Conservation (phyloP, 2,329 filamentous ascomycete species). For the Trichoderma breve region DNA sequence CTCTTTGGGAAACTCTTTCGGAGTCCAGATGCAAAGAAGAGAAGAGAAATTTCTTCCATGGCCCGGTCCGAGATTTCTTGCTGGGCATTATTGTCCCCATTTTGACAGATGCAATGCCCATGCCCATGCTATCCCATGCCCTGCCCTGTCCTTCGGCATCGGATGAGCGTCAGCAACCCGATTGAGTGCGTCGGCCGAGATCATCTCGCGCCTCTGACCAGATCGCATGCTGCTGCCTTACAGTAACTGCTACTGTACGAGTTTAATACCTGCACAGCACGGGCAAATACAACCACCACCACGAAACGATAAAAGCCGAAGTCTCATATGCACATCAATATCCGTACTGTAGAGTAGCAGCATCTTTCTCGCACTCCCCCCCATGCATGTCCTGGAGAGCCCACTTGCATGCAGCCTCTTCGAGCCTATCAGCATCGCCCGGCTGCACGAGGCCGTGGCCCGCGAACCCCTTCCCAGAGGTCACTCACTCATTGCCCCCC, state of each 20-base stretch:
- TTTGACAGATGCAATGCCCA: not conserved
- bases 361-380: not conserved
- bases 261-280: not conserved
- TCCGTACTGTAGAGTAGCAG: not conserved
- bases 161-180: constrained; percentile 8
- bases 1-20: not conserved
- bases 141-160: not conserved
- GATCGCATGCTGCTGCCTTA: not conserved
- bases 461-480: not conserved
- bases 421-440: constrained; percentile 8
- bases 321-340: not conserved
- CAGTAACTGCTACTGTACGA: not conserved
- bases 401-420: not conserved
- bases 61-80: not conserved
- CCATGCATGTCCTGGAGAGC: not conserved
- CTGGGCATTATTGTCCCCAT: not conserved
- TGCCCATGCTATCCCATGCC: not conserved
- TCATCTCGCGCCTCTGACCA: not conserved
- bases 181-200: constrained; percentile 17
- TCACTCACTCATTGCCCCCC: not conserved
- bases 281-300: not conserved
- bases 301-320: no score
- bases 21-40: not conserved
- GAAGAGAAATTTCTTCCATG: not conserved
- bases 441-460: constrained; percentile 5